phyloP scores from a whole-genome alignment of 75 land plant species.

The Cryptomeria japonica region DNA sequence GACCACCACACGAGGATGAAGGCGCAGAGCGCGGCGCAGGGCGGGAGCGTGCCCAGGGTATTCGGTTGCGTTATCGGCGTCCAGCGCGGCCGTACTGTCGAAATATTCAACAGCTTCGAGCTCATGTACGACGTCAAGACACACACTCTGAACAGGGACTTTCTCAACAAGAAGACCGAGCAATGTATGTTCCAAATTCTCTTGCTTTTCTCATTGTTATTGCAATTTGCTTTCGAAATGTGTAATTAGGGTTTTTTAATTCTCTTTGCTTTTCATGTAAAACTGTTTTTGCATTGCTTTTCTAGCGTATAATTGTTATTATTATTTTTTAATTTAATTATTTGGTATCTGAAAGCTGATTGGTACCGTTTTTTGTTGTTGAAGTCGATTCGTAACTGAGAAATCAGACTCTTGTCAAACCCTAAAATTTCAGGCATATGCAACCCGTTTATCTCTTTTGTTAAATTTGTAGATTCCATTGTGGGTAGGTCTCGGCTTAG shows the following conservation, averaged over 20 bases:
- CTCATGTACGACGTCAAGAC: slow-evolving; percentile 63
- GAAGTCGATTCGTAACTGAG: not conserved
- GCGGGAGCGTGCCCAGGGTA: slow-evolving; percentile 54
- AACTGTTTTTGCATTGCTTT: too few species aligned
- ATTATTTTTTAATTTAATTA: too few species aligned
- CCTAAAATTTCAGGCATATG: not conserved
- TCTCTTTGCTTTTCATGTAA: too few species aligned
- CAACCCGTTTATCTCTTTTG: too few species aligned
- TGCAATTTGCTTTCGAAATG: not conserved
- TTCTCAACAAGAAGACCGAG: slow-evolving; percentile 88
- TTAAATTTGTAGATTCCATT: not conserved
- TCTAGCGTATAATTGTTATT: too few species aligned
- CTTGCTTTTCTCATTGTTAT: not conserved
- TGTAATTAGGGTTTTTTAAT: not conserved
- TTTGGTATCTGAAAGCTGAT: not conserved
- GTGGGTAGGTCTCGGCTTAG: not conserved
- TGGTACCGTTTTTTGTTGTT: not conserved
- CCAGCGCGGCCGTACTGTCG: slow-evolving; percentile 89
- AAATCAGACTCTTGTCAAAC: not conserved
- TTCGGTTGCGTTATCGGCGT: slow-evolving; percentile 96
- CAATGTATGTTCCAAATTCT: slow-evolving; percentile 48
- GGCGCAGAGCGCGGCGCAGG: slow-evolving; percentile 50
- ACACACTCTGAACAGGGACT: slow-evolving; percentile 72
- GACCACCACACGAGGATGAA: slow-evolving; percentile 95
- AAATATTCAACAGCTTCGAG: slow-evolving; percentile 99